Base-by-base conservation (phyloP, 179 eudicot genomes). In the Patellifolia procumbens region DNA sequence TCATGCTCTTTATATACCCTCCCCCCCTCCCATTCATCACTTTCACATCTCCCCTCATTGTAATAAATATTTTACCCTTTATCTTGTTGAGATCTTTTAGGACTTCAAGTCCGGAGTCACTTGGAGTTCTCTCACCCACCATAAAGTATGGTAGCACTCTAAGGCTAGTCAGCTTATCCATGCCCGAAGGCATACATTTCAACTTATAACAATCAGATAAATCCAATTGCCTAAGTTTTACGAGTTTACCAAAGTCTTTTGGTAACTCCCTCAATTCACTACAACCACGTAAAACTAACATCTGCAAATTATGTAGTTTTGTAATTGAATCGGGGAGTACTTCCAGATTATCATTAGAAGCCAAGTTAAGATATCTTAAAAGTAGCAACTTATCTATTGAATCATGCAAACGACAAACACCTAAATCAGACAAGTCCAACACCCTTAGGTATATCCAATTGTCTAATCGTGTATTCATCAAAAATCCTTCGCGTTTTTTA, bases 121-220 rank as follows among this genome's bases (percentile, higher is more conserved):
- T 42, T 9, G 43, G 10, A 28, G 19, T 13, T 45, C 7, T 9
- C 34, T 24, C 13, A 26, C 66, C 64, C 62, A 64, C 70, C 22
- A 68, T 45, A 59, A 53, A 55, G 6, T 2, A 34, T 20, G 75
- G 28, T 58, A 70, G 45, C 20, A 28, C 24, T 11, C 16, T 19
- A n/a, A 77, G 70, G 52, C 29, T n/a, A 15, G 64, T 60, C 51
- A 77, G 51, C 22, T 59, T 51, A 11, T n/a, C 69, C 60, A 77
- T 20, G 13, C 74, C 61, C 3, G 5, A 32, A 31, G 80, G 75
- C 80, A 78, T 62, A 29, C 22, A 3, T 13, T 6, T 61, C 32
- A 70, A 52, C 0, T 2, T 4, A 5, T 0, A 0, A 48, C 75
- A 76, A 4, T 15, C 11, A 12, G 17, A 2, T 51, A 71, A 29